Base-by-base conservation (phyloP, 140 eudicot genomes). In the Anethum foeniculum region DNA sequence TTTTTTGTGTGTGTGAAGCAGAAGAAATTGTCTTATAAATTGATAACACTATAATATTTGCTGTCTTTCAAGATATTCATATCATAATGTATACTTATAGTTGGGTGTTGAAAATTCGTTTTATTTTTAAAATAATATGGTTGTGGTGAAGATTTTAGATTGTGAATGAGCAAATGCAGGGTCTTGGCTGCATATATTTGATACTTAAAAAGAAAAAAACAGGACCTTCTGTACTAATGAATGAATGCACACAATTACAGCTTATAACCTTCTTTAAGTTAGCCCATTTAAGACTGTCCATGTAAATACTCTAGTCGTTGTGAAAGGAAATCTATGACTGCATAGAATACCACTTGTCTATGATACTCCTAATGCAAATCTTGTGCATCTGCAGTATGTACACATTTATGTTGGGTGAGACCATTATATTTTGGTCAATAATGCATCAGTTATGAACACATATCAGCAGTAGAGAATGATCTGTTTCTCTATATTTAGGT, bases 1-100 rank as follows among this genome's bases (percentile, higher is more conserved):
- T 30, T 32, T 56, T 49, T 48, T 44, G 23, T n/a, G 39, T 11
- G 81, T 85, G 78, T 80, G 73, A 85, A 81, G 80, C 85, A 77
- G 49, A 76, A 78, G 81, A 79, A 21, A 58, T 11, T 2, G 69
- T 62, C 30, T 62, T 25, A 15, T 25, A 15, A 25, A 25, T 25
- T 62, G 15, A 62, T 3, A 60, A 3, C 68, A 60, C 34, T 2
- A 60, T 25, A 25, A 11, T 25, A 62, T 25, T n/a, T 23, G 14
- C 68, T 7, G 28, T 56, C 65, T 21, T 56, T 56, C 12, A 58
- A 23, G 8, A 58, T 58, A 23, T n/a, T 58, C 13, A 5, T 23
- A 58, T 58, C 27, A 23, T 58, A 23, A 58, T 58, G 32, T 30
- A 28, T 67, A 67, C 73, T 27, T 4, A 30, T 4, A 54, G 25